Evolutionary conservation across 352 stramenopile genomes (phyloP), one percentile per base, ranked within the genome.

Genomic region (Lagenidium giganteum): DNA sequence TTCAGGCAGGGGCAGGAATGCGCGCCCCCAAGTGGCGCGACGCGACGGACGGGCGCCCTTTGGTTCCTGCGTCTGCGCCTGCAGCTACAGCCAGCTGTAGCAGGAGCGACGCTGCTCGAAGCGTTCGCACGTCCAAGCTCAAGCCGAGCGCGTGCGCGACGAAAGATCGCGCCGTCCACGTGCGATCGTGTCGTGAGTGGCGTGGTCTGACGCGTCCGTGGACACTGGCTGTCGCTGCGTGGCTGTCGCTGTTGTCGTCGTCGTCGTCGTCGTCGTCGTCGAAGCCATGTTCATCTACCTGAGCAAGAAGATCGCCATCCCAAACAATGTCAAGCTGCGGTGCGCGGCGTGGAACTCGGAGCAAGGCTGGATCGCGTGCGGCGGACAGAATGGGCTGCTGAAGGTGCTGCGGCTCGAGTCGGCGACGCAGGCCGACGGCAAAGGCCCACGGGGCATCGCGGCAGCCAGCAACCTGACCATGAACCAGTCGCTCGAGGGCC

Each of bases 221-320:
- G 16, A n/a, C n/a, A n/a, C n/a, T n/a, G n/a, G n/a, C n/a, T n/a
- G n/a, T n/a, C n/a, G n/a, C n/a, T n/a, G n/a, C n/a, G n/a, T n/a
- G n/a, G n/a, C n/a, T n/a, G n/a, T n/a, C n/a, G n/a, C n/a, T n/a
- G n/a, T n/a, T n/a, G n/a, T 37, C 28, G 9, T 38, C n/a, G 13
- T 22, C 30, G 20, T 39, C 30, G 14, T n/a, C 22, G 5, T 3
- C 16, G 4, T 36, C 26, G 7, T 17, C n/a, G n/a, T 36, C n/a
- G 16, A 17, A 23, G 31, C 46, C 48, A 97, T 97, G 90, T 97
- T 96, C 55, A 95, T 96, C 70, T 97, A 95, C 64, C 53, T 97
- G 53, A 96, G 83, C 78, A 97, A 97, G 70, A 97, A 95, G 71
- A 96, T 96, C 48, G 89, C 92, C 34, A 97, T 97, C 53, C 90